Evolutionary conservation across 2,329 filamentous ascomycete genomes (phyloP).

Genomic region (Colletotrichum endophyticum): DNA sequence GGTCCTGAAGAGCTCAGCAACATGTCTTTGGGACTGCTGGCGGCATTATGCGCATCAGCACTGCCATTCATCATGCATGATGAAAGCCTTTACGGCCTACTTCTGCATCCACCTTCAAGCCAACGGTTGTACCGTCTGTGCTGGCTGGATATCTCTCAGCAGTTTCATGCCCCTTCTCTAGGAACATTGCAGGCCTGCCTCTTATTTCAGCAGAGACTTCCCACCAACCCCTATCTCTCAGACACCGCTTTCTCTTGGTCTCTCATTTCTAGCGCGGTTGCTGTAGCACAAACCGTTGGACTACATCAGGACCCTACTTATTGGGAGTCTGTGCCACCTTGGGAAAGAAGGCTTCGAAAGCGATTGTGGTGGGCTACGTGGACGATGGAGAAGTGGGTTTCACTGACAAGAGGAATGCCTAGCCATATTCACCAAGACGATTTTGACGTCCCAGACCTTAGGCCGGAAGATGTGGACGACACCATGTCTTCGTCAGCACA

Average conservation of each 20-base stretch:
- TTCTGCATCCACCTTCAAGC: not conserved
- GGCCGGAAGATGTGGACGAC: not conserved
- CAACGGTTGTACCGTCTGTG: not conserved
- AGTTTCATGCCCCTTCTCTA: not conserved
- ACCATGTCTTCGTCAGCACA: not conserved
- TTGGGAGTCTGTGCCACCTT: not conserved
- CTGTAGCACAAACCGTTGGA: not conserved
- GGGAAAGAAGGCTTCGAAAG: not conserved
- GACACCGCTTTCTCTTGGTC: not conserved
- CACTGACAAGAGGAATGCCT: not conserved
- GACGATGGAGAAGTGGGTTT: not conserved
- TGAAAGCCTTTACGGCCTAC: not conserved
- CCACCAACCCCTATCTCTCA: not conserved
- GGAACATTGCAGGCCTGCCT: not conserved
- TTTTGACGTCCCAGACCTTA: not conserved
- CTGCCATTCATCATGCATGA: not conserved
- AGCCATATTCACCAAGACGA: not conserved
- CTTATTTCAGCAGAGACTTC: not conserved
- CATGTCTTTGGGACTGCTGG: not conserved
- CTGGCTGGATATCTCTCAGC: not conserved
- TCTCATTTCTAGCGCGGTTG: not conserved
- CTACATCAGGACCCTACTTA: not conserved
- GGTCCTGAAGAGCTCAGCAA: not conserved
- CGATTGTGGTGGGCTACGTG: not conserved
- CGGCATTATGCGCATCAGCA: not conserved